Evolutionary conservation across 2,329 filamentous ascomycete species (phyloP), one percentile per base, ranked within the genome.

Genomic region (Cladophialophora immunda): DNA sequence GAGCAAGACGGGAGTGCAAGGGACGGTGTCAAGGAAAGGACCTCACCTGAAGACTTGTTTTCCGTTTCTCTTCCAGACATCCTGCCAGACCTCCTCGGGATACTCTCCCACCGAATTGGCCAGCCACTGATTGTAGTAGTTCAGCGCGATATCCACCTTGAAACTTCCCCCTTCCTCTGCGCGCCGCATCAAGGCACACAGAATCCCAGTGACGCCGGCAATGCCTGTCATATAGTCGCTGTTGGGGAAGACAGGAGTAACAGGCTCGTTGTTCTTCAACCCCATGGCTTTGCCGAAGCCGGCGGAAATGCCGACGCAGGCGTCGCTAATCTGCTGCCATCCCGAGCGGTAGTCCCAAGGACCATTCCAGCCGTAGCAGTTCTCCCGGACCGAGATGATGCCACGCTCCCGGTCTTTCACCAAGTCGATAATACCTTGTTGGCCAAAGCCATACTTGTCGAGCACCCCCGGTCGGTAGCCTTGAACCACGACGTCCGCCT

Each of bases 201-300:
- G 76, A 0, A 89, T 89, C 3, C 89, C 87, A 70, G 90, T 88
- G 53, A 88, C 87, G 3, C 89, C 90, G 79, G 91, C 89, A 73
- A 88, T 91, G 32, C 90, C 90, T 0, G 90, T 92, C 45, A 89
- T 89, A 72, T 92, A 92, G 78, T 86, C 78, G 77, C 81, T 81
- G 75, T 86, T 86, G 2, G 84, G 84, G 71, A 86, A 86, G 0
- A 81, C 80, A 7, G 81, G 81, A 0, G 81, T 78, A 4, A 81
- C 75, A 2, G 80, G 78, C 32, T 73, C 68, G 36, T 63, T 45
- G 27, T 72, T 75, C 1, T 75, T 68, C 47, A 77, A 73, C 29
- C 75, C 76, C 27, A 80, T 72, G 1, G 78, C 74, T 34, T 73
- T 73, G 2, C 78, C 80, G 22, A 75, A 79, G 5, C 78, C 71